Conservation (phyloP, 2,329 filamentous ascomycete genomes). For the Fusarium caatingaense region DNA sequence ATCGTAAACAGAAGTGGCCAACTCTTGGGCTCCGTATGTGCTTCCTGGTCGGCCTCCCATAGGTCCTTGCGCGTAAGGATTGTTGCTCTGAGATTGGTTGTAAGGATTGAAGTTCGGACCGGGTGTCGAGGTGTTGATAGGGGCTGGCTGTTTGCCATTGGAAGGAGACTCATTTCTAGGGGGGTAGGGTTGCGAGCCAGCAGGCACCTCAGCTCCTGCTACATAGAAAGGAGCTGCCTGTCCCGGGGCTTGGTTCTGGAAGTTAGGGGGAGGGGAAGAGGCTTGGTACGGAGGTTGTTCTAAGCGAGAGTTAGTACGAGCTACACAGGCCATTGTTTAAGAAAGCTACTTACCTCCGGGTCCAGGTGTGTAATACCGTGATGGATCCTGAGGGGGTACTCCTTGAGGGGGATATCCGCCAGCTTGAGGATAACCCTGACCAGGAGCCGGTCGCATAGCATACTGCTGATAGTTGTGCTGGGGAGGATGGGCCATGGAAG, state of each 20-base stretch:
- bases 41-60: constrained; percentile 69
- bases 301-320: constrained; percentile 35
- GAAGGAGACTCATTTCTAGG: constrained; percentile 64
- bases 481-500: constrained; percentile 94
- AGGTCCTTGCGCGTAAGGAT: constrained; percentile 59
- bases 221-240: constrained; percentile 74
- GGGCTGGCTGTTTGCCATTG: constrained; percentile 60
- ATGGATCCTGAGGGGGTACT: constrained; percentile 66
- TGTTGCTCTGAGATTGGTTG: constrained; percentile 49
- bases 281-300: constrained; percentile 61
- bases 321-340: neutral
- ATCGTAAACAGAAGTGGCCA: constrained; percentile 82
- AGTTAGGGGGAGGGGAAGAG: constrained; percentile 64
- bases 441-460: constrained; percentile 64
- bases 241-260: constrained; percentile 63
- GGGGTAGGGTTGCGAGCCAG: constrained; percentile 61
- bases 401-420: constrained; percentile 57
- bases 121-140: constrained; percentile 65
- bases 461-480: constrained; percentile 81
- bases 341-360: constrained; percentile 50
- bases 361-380: constrained; percentile 75
- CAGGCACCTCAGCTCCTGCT: constrained; percentile 66
- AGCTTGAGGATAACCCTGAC: constrained; percentile 58
- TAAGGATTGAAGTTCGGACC: constrained; percentile 60
- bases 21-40: constrained; percentile 79